Percentiles rank a stretch among this genome's conserved stretches.
Conservation (phyloP, 495 filamentous ascomycete species). For the Amphirosellinia nigrospora region DNA sequence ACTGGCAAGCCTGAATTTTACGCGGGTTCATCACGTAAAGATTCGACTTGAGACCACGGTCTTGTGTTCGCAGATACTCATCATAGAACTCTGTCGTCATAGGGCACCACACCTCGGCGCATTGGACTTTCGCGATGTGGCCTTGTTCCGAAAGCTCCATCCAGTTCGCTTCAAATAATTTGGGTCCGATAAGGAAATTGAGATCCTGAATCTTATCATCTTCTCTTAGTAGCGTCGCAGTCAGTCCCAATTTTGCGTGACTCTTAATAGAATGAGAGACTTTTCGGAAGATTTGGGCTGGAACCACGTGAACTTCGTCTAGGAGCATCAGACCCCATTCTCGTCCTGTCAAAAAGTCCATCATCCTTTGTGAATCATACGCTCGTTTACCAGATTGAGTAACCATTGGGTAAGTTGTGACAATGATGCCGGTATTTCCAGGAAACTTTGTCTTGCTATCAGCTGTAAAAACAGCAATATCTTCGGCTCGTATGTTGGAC, state of each 20-base stretch:
- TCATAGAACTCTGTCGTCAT: slow-evolving; percentile 99
- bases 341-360: slow-evolving; percentile 88
- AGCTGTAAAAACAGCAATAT: slow-evolving; percentile 93
- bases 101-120: slow-evolving; percentile 98
- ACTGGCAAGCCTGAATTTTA: slow-evolving; percentile 97
- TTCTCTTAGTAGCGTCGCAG: slow-evolving; percentile 91
- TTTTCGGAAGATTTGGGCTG: slow-evolving; percentile 91
- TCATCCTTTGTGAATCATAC: slow-evolving; percentile 95
- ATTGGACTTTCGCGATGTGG: slow-evolving; percentile 96
- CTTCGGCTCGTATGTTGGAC: slow-evolving; percentile 94
- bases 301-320: slow-evolving; percentile 98
- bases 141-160: slow-evolving; percentile 97
- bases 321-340: slow-evolving; percentile 99
- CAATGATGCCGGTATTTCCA: slow-evolving; percentile 89
- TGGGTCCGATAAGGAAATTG: slow-evolving; percentile 97
- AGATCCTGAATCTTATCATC: slow-evolving; percentile 98
- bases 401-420: slow-evolving; percentile 98
- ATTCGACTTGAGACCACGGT: slow-evolving; percentile 66
- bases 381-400: slow-evolving; percentile 81
- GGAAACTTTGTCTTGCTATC: slow-evolving; percentile 91
- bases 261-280: slow-evolving; percentile 90
- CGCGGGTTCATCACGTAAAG: slow-evolving; percentile 97
- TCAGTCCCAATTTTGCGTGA: slow-evolving; percentile 95
- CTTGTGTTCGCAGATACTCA: slow-evolving; percentile 73
- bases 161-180: slow-evolving; percentile 98